Percentiles rank a stretch among this genome's conserved stretches.
These are phyloP conservation scores for Dryas integrifolia DNA, from an alignment of 331 rosid genomes.

Conservation along the genomic window DNA sequence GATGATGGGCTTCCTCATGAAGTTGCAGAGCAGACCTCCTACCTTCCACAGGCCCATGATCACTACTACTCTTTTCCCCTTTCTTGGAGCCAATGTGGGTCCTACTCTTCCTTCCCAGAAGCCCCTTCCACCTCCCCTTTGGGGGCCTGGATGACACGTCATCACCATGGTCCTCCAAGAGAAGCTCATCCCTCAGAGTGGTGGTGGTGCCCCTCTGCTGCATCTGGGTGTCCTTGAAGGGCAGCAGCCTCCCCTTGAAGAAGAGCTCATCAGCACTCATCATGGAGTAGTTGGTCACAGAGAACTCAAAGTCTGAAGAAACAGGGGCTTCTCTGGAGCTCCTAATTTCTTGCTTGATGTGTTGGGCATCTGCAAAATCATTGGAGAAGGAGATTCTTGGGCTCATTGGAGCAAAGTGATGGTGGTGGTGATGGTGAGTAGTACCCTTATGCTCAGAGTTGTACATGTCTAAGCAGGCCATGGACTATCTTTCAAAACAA, in stretches of 20 bases:
- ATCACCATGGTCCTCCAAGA: slow-evolving; percentile 43
- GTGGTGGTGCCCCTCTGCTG: slow-evolving; percentile 46
- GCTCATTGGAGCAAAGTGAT: slow-evolving; percentile 61
- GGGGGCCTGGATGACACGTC: slow-evolving; percentile 56
- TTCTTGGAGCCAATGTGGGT: slow-evolving; percentile 67
- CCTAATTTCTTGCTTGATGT: slow-evolving; percentile 48
- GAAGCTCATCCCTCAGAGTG: slow-evolving; percentile 84
- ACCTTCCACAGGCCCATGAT: slow-evolving; percentile 24
- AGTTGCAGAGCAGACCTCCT: slow-evolving; percentile 36
- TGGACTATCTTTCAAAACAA: slow-evolving; percentile 45
- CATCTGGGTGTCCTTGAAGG: slow-evolving; percentile 56
- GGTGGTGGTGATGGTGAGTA: slow-evolving; percentile 31
- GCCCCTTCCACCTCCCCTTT: slow-evolving; percentile 79
- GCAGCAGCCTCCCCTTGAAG: slow-evolving; percentile 75
- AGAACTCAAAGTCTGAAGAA: slow-evolving; percentile 88
- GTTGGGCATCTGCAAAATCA: slow-evolving; percentile 80
- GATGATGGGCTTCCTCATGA: slow-evolving; percentile 36
- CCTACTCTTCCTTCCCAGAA: slow-evolving; percentile 66
- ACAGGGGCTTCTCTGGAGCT: slow-evolving; percentile 37
- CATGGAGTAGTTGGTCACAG: slow-evolving; percentile 72
- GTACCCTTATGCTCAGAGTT: slow-evolving; percentile 61
- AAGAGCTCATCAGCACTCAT: slow-evolving; percentile 97
- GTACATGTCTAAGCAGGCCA: slow-evolving; percentile 94
- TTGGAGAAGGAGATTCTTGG: slow-evolving; percentile 94
- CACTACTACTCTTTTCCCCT: slow-evolving; percentile 39